Conservation (phyloP, 2,329 filamentous ascomycete genomes). For the Zymoseptoria ardabiliae region DNA sequence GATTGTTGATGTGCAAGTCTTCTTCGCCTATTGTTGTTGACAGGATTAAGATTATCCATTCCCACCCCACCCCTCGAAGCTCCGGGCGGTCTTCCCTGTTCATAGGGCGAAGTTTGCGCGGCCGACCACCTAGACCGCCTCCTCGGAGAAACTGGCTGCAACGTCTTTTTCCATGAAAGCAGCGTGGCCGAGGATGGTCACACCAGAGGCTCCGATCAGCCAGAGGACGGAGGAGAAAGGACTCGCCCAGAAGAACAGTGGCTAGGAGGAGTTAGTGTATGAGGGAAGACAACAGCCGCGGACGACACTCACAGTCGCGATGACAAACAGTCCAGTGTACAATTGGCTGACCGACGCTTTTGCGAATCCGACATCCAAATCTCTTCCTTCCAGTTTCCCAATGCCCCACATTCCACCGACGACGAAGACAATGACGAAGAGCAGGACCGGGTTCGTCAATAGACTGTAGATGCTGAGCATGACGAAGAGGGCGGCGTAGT, state of each 20-base stretch:
- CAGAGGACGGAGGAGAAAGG: constrained; percentile 81
- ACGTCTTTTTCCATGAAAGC: constrained; percentile 36
- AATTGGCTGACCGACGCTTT: constrained; percentile 85
- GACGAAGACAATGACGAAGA: constrained; percentile 89
- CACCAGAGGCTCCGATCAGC: constrained; percentile 91
- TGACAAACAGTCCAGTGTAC: constrained; percentile 77
- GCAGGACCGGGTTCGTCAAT: constrained; percentile 74
- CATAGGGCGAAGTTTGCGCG: constrained; percentile 79
- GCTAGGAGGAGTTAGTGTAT: constrained; percentile 29
- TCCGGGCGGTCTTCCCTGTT: constrained; percentile 99
- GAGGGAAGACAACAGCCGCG: too few relatives aligned
- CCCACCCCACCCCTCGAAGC: constrained; percentile 47
- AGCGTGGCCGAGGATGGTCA: constrained; percentile 90
- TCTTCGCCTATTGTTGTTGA: background rate
- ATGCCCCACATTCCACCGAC: constrained; percentile 84
- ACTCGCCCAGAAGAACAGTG: constrained; percentile 76
- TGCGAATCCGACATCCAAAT: constrained; percentile 77
- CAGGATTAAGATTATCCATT: constrained; percentile 27
- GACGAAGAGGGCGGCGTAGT: constrained; percentile 87
- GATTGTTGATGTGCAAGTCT: background rate
- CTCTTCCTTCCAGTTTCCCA: constrained; percentile 78
- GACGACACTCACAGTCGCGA: constrained; percentile 50
- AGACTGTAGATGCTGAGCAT: constrained; percentile 96
- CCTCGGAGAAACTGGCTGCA: constrained; percentile 99
- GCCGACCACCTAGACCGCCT: constrained; percentile 99